Evolutionary conservation across 257 asterid genomes (phyloP).

Genomic region (Jacaranda copaia): DNA sequence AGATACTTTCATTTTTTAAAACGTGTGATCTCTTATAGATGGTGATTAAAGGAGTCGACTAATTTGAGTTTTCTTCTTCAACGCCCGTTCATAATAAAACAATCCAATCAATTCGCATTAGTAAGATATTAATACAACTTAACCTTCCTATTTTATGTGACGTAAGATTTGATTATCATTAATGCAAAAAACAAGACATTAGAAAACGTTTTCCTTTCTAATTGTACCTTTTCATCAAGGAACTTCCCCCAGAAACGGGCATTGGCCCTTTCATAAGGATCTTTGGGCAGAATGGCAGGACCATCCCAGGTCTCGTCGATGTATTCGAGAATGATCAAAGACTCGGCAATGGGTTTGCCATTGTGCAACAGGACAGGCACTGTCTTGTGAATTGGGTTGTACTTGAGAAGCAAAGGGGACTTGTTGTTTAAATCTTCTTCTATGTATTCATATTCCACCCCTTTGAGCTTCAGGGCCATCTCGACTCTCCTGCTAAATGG

Average conservation of each 20-base stretch:
- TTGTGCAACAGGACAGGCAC: slow-evolving; percentile 57
- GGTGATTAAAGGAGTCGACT: no score
- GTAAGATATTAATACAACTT: no score
- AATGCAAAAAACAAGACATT: no score
- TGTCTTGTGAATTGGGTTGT: slow-evolving; percentile 54
- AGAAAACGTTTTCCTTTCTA: neutral
- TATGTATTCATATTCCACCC: slow-evolving; percentile 50
- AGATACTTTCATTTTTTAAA: no score
- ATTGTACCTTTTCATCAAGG: slow-evolving; percentile 55
- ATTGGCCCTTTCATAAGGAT: slow-evolving; percentile 50
- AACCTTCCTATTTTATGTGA: no score
- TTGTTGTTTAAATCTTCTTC: slow-evolving; percentile 48
- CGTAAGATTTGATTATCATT: no score
- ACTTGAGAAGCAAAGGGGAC: slow-evolving; percentile 47
- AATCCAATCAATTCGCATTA: no score
- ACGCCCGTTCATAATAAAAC: no score
- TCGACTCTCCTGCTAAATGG: slow-evolving; percentile 52
- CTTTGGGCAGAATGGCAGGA: slow-evolving; percentile 48
- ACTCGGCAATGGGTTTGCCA: slow-evolving; percentile 54
- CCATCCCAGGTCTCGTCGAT: slow-evolving; percentile 57
- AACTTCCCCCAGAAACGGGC: slow-evolving; percentile 65
- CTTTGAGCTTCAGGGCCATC: slow-evolving; percentile 53
- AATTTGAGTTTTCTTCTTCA: no score
- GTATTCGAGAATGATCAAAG: slow-evolving; percentile 57
- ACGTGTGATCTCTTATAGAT: no score